These are phyloP conservation scores for Datura wrightii DNA, from an alignment of 257 asterid species.

Conservation along the genomic window DNA sequence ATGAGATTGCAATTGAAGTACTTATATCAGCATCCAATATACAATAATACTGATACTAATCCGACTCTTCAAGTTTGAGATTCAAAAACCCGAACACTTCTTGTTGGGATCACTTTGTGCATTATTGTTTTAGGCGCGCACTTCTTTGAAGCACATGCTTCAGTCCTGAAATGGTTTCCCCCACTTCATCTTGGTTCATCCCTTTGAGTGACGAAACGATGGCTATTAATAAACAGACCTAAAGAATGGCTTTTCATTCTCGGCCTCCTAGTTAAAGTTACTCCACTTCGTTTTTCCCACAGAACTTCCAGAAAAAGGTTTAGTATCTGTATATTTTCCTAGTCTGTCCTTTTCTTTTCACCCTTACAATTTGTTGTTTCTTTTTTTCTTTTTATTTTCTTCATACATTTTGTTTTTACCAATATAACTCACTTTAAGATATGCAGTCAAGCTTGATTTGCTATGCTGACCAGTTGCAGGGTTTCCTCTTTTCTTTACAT, in stretches of 20 bases:
- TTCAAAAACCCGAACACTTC: background rate
- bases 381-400: background rate
- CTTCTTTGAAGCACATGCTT: background rate
- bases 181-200: background rate
- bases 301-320: background rate
- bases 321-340: background rate
- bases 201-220: background rate
- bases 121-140: background rate
- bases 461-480: background rate
- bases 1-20: background rate
- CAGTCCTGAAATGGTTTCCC: background rate
- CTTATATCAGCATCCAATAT: background rate
- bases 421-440: constrained; percentile 28
- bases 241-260: background rate
- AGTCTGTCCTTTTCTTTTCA: background rate
- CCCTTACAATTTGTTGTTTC: background rate
- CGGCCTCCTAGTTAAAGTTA: background rate
- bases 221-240: background rate
- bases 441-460: constrained; percentile 26
- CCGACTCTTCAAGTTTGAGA: constrained; percentile 1
- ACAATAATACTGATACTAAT: background rate
- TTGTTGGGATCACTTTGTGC: background rate
- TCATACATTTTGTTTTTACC: constrained; percentile 3
- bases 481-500: constrained; percentile 28
- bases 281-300: background rate